Evolutionary conservation across 768 basidiomycete genomes (phyloP).

Genomic region (Collybiopsis luxurians): DNA sequence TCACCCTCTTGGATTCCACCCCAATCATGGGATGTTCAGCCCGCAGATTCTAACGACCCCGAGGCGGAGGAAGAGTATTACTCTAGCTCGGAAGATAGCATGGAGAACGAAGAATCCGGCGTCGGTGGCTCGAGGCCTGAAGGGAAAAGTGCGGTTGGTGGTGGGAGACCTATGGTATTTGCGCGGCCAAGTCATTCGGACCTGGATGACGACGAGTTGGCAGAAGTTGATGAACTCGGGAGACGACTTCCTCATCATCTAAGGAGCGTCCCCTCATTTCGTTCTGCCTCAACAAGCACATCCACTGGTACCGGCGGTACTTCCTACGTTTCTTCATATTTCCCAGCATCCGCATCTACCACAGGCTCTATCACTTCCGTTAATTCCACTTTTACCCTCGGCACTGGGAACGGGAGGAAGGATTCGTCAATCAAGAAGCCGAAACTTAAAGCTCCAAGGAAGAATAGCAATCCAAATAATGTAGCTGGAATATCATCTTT

Average conservation of each 20-base stretch:
- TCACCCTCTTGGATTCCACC: constrained; percentile 62
- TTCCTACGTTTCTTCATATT: not conserved
- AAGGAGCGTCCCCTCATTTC: not conserved
- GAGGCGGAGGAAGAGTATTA: constrained; percentile 37
- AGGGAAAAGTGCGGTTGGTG: constrained; percentile 11
- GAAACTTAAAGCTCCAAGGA: not conserved
- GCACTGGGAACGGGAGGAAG: not conserved
- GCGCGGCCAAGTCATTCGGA: not conserved
- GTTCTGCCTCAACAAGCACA: not conserved
- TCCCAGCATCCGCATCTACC: not conserved
- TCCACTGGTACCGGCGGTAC: no score
- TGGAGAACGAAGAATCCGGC: not conserved
- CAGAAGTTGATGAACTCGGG: constrained; percentile 1
- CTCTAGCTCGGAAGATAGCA: constrained; percentile 41
- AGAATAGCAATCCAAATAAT: not conserved
- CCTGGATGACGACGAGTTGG: not conserved
- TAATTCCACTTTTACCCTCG: not conserved
- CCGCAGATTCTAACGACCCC: constrained; percentile 33
- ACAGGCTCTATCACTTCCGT: not conserved
- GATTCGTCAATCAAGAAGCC: not conserved
- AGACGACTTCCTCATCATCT: not conserved
- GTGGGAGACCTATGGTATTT: constrained; percentile 17
- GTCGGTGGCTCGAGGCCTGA: not conserved
- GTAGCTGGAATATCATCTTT: no score
- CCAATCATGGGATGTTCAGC: constrained; percentile 68